A percentile compares a stretch with the other conserved stretches of the same genome.
These are phyloP conservation scores for Boletus sensibilis DNA, from an alignment of 768 basidiomycete genomes.

Conservation along the genomic window DNA sequence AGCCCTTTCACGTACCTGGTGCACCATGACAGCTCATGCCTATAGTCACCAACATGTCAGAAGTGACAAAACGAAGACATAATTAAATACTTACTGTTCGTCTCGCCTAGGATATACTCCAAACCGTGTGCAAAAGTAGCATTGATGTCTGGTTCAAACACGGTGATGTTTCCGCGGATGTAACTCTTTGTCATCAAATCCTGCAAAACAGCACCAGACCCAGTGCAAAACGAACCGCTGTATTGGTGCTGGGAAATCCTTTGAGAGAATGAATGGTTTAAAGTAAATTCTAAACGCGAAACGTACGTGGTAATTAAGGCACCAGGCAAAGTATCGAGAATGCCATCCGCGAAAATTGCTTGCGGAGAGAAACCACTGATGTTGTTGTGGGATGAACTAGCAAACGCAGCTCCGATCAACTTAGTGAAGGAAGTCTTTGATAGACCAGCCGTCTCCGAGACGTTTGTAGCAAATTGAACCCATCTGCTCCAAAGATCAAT, in stretches of 20 bases:
- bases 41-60: slow-evolving; percentile 4
- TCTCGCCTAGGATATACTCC: slow-evolving; percentile 62
- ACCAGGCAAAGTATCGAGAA: slow-evolving; percentile 49
- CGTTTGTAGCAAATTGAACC: slow-evolving; percentile 49
- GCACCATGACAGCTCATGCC: slow-evolving; percentile 41
- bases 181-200: slow-evolving; percentile 65
- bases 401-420: slow-evolving; percentile 51
- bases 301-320: slow-evolving; percentile 53
- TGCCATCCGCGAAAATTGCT: slow-evolving; percentile 51
- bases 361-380: slow-evolving; percentile 57
- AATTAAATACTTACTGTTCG: slow-evolving; percentile 49
- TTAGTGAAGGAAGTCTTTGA: slow-evolving; percentile 39
- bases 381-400: slow-evolving; percentile 45
- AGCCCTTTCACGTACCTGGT: slow-evolving; percentile 15
- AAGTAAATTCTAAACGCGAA: not conserved
- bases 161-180: slow-evolving; percentile 54
- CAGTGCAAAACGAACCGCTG: slow-evolving; percentile 63
- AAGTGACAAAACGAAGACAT: not conserved
- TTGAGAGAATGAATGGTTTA: not conserved
- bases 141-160: slow-evolving; percentile 52
- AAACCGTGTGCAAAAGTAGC: slow-evolving; percentile 47
- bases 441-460: slow-evolving; percentile 42
- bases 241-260: slow-evolving; percentile 43
- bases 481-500: slow-evolving; percentile 40
- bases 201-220: slow-evolving; percentile 51